Base-by-base conservation (phyloP, 345 rosid species). In the Rhizophora mangle region DNA sequence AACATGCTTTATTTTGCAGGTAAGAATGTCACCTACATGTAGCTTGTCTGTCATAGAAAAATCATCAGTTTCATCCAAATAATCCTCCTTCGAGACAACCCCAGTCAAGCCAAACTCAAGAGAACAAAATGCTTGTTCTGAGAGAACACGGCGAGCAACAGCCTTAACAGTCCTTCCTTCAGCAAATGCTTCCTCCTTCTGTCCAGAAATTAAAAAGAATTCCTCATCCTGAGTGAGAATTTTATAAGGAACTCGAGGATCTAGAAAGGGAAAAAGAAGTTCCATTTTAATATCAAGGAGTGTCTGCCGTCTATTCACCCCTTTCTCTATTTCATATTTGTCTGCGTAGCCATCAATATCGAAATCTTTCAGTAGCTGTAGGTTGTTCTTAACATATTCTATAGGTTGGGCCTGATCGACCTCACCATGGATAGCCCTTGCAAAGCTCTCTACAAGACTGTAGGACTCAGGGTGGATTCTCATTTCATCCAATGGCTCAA, bases 391-490 rank as follows among this genome's bases (percentile, higher is more conserved):
- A 20, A 68, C 1, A 9, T 59, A 46, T 21, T n/a, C 10, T 2
- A 68, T 8, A 8, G 72, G 64, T 13, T 43, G 64, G 19, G 22
- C 37, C 27, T 58, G 64, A 58, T 21, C 24, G 58, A 27, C 64
- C 10, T 60, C 72, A 39, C 59, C 2, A 27, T 31, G 8, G 21
- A 57, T 49, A 55, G 61, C 70, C 22, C 15, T 24, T 6, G 30
- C 70, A 29, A 67, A 55, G 56, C 47, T 67, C 46, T 67, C 51
- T 5, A 63, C 64, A 57, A 68, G 64, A 68, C 26, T 2, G n/a
- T 68, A 68, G 6, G 72, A 68, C 27, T 68, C 72, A 0, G 72
- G 72, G 26, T 68, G 72, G 54, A 68, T 60, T 27, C 72, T 58
- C 8, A 65, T 68, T 27, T 60, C 64, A 60, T 68, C 72, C 56